These are phyloP conservation scores for Pythium graminicola DNA, from an alignment of 352 stramenopile genomes.

Conservation along the genomic window DNA sequence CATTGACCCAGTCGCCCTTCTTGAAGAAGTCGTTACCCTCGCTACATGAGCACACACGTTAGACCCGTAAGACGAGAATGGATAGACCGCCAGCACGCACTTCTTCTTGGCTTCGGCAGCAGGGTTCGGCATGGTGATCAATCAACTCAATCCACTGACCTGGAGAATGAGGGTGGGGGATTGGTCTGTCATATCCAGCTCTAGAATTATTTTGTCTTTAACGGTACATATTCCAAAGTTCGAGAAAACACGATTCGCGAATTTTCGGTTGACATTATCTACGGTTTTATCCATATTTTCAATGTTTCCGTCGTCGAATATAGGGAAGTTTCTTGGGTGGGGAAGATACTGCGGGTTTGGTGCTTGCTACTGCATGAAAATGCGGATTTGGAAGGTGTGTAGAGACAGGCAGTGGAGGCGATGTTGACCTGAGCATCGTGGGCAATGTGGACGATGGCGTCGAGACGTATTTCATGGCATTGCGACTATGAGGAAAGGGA, in stretches of 20 bases:
- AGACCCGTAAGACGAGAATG: not conserved
- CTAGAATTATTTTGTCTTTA: slow-evolving; percentile 10
- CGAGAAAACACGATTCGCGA: not conserved
- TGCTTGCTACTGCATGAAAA: not conserved
- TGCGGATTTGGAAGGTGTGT: not conserved
- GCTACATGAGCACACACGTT: slow-evolving; percentile 23
- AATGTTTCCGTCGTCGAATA: slow-evolving; percentile 8
- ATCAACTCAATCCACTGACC: not conserved
- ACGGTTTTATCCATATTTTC: not conserved
- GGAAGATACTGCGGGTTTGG: not conserved
- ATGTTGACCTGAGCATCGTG: not conserved
- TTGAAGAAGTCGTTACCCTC: slow-evolving; percentile 96
- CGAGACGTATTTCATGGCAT: not conserved
- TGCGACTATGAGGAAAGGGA: not conserved
- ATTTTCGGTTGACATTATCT: not conserved
- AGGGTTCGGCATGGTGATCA: slow-evolving; percentile 48
- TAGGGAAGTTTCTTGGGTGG: slow-evolving; percentile 18
- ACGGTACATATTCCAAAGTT: slow-evolving; percentile 8
- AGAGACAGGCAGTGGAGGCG: not conserved
- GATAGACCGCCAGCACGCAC: slow-evolving; percentile 25
- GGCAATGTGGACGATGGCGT: not conserved
- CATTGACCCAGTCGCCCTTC: slow-evolving; percentile 77
- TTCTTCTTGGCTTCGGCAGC: slow-evolving; percentile 81
- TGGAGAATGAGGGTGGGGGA: not conserved
- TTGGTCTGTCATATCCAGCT: too few relatives aligned